These are phyloP conservation scores for Tuber brumale DNA, from an alignment of 495 filamentous ascomycete species.

Conservation along the genomic window DNA sequence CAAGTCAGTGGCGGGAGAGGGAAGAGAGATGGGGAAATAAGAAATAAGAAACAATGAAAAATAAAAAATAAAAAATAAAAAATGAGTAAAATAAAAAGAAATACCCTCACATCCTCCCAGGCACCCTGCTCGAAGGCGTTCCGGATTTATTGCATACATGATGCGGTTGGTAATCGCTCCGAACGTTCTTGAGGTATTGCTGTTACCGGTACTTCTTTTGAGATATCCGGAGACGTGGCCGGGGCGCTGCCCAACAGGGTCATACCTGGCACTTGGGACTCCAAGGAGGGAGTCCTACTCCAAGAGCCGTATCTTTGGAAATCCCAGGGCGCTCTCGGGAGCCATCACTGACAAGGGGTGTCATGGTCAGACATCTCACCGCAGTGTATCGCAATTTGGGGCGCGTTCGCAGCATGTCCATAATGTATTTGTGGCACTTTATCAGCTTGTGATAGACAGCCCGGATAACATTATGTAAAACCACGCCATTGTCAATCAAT, in stretches of 20 bases:
- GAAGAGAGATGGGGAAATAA: not conserved
- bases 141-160: not conserved
- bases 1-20: not conserved
- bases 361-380: not conserved
- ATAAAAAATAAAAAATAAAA: not conserved
- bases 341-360: not conserved
- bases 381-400: not conserved
- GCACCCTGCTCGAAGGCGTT: not conserved
- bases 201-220: not conserved
- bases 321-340: not conserved
- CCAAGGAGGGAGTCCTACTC: not conserved
- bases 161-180: not conserved
- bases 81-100: not conserved
- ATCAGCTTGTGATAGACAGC: not conserved
- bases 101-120: not conserved
- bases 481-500: slow-evolving; percentile 2
- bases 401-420: not conserved
- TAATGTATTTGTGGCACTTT: not conserved
- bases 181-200: not conserved
- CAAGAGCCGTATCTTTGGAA: slow-evolving; percentile 3
- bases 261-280: slow-evolving; percentile 2
- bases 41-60: not conserved
- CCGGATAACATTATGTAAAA: slow-evolving; percentile 1
- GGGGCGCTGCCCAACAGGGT: not conserved
- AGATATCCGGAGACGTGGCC: not conserved